These are phyloP conservation scores for Colletotrichum gigasporum DNA, from an alignment of 2,329 filamentous ascomycete species.

Conservation along the genomic window DNA sequence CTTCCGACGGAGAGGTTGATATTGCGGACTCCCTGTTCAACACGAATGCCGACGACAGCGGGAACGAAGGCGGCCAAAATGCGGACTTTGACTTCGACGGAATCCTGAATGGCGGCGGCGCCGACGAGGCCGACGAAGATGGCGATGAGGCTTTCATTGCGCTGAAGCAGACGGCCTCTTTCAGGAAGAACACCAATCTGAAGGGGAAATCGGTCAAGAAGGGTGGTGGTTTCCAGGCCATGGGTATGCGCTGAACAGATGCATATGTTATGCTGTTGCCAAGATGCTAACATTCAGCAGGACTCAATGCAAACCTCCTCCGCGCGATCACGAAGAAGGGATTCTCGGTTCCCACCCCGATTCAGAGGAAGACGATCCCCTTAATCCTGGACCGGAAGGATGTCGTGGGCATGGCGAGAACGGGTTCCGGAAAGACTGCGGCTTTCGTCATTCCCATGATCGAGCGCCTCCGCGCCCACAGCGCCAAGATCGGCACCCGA, in stretches of 20 bases:
- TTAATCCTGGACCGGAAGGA: slow-evolving; percentile 89
- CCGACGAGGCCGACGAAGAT: slow-evolving; percentile 65
- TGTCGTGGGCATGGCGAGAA: slow-evolving; percentile 98
- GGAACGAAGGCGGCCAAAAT: slow-evolving; percentile 49
- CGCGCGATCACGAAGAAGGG: slow-evolving; percentile 94
- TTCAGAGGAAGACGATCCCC: slow-evolving; percentile 96
- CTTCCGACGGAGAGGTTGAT: slow-evolving; percentile 91
- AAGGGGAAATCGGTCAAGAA: slow-evolving; percentile 92
- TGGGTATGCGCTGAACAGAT: slow-evolving; percentile 65
- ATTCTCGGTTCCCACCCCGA: slow-evolving; percentile 95
- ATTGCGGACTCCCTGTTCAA: slow-evolving; percentile 83
- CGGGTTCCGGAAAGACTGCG: slow-evolving; percentile 98
- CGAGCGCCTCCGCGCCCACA: slow-evolving; percentile 89
- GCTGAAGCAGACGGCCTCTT: slow-evolving; percentile 84
- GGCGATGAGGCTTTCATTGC: slow-evolving; percentile 93
- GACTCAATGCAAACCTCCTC: slow-evolving; percentile 82
- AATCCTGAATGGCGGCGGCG: slow-evolving; percentile 67
- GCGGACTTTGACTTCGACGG: slow-evolving; percentile 62
- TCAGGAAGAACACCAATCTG: slow-evolving; percentile 83
- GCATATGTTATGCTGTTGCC: not conserved
- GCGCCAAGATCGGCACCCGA: slow-evolving; percentile 83
- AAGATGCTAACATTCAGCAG: slow-evolving; percentile 44
- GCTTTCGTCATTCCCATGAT: slow-evolving; percentile 99
- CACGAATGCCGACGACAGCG: slow-evolving; percentile 52
- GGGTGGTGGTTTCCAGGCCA: slow-evolving; percentile 94